These are phyloP conservation scores for Anthoceros angustus DNA, from an alignment of 225 moss, liverwort and hornwort genomes.

Conservation along the genomic window DNA sequence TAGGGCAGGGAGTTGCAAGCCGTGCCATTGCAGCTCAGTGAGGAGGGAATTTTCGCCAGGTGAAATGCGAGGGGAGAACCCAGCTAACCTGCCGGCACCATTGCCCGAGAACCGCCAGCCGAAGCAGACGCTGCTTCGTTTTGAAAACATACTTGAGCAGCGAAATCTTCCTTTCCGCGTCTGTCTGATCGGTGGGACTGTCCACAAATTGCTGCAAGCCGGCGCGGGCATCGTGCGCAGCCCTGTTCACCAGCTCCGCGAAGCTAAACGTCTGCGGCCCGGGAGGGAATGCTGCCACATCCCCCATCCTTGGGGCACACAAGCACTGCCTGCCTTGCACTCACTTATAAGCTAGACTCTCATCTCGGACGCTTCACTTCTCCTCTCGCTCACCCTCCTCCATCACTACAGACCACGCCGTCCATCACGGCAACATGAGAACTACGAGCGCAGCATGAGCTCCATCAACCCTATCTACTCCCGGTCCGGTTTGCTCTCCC, in stretches of 20 bases:
- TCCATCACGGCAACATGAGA: not conserved
- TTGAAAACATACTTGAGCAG: constrained; percentile 75
- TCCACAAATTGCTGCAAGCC: constrained; percentile 56
- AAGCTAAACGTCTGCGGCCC: constrained; percentile 83
- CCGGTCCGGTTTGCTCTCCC: not conserved
- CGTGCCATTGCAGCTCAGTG: not conserved
- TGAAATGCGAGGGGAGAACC: not conserved
- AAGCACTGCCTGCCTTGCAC: not conserved
- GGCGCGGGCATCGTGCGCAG: constrained; percentile 54
- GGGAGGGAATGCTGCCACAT: constrained; percentile 49
- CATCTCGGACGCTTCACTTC: not conserved
- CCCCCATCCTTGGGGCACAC: constrained; percentile 15
- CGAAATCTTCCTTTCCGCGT: constrained; percentile 85
- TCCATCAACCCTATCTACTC: constrained; percentile 1
- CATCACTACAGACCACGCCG: not conserved
- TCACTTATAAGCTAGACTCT: not conserved
- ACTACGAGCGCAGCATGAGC: not conserved
- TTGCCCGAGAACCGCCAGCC: constrained; percentile 69
- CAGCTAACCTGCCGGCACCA: constrained; percentile 88
- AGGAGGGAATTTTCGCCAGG: not conserved
- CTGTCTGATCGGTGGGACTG: constrained; percentile 65
- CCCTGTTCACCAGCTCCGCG: constrained; percentile 68
- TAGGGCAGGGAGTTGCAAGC: too few relatives aligned
- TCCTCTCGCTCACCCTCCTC: constrained; percentile 5
- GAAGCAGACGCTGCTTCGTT: constrained; percentile 88